A percentile compares a stretch with the other conserved stretches of the same genome.
These are phyloP conservation scores for Phytophthora melonis DNA, from an alignment of 352 stramenopile species.

Conservation along the genomic window DNA sequence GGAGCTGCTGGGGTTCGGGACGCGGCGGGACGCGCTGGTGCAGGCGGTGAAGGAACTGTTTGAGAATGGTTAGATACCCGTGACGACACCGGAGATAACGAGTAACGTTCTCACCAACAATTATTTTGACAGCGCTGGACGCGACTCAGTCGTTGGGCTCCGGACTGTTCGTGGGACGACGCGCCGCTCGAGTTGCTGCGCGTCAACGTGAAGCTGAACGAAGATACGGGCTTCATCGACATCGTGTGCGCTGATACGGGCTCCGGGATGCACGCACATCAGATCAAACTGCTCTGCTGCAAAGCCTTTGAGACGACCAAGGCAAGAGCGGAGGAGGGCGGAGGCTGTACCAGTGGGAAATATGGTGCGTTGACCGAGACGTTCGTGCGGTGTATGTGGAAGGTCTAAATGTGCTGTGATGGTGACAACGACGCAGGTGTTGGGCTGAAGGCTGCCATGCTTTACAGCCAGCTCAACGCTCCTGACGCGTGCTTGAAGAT, in stretches of 20 bases:
- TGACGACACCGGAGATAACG: no score
- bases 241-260: slow-evolving; percentile 84
- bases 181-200: slow-evolving; percentile 54
- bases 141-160: slow-evolving; percentile 49
- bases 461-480: slow-evolving; percentile 75
- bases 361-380: slow-evolving; percentile 47
- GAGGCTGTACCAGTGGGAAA: slow-evolving; percentile 58
- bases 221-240: slow-evolving; percentile 49
- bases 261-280: slow-evolving; percentile 68
- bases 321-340: not conserved
- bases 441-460: slow-evolving; percentile 76
- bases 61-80: slow-evolving; percentile 64
- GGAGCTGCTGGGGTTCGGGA: slow-evolving; percentile 79
- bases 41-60: slow-evolving; percentile 87
- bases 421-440: slow-evolving; percentile 48
- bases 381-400: not conserved
- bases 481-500: slow-evolving; percentile 59
- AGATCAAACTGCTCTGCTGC: slow-evolving; percentile 74
- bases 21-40: slow-evolving; percentile 62
- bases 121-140: slow-evolving; percentile 58
- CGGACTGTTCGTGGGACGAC: slow-evolving; percentile 32
- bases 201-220: slow-evolving; percentile 46
- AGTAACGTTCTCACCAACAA: not conserved
- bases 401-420: not conserved
- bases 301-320: slow-evolving; percentile 81